Evolutionary conservation across 805 yeast species (phyloP), one percentile per base, ranked within the genome.

Genomic region (Tetrapisispora fleetii): DNA sequence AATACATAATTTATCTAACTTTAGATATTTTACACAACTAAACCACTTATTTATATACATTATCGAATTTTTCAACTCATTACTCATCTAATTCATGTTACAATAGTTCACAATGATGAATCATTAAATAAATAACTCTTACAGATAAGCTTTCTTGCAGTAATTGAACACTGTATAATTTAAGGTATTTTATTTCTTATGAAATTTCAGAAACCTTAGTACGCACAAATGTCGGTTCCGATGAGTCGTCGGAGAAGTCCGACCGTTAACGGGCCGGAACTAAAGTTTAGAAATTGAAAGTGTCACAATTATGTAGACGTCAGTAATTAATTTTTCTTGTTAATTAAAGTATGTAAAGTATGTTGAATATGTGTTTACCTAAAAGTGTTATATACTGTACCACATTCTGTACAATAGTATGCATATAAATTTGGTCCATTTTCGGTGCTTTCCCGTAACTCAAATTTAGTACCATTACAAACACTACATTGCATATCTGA

Each of bases 401-500:
- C 62, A 48, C 67, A 63, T 21, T 63, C 67, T 3, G 51, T 45
- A 48, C 67, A 63, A 35, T 47, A 51, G 46, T 53, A 58, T 5
- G 56, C 57, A 18, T 40, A 43, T 9, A 52, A 54, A 50, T 49
- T 28, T 53, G 48, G 4, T 47, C 48, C 24, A 37, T 21, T 13
- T 45, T 28, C 36, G n/a, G 47, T 46, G n/a, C 43, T 47, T 6
- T 51, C 42, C 9, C 47, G 33, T 4, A 49, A 37, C 36, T 48
- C 55, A 38, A 62, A 62, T 10, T 50, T 58, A 9, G 57, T 58
- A 33, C 66, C 58, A 42, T 57, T 54, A 47, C 67, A 63, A 22
- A 59, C 60, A 24, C 56, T 56, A 48, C 66, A 62, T 33, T 49
- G 51, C 11, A 32, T 30, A 37, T 46, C 39, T 3, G 37, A 4